Conservation (phyloP, 352 stramenopile species). For the Sclerospora graminicola region DNA sequence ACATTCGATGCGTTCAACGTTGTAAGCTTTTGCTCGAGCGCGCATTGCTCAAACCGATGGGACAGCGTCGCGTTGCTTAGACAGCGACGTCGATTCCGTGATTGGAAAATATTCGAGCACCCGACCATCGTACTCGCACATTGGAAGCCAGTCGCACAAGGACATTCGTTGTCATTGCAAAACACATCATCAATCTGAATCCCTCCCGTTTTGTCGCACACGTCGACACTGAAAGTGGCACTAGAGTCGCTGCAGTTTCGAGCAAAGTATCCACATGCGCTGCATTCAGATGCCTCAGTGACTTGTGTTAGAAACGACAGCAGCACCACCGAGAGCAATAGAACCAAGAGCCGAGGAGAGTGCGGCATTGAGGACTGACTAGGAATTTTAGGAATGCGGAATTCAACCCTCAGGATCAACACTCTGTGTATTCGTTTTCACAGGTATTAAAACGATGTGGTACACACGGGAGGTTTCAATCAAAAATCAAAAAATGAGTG, state of each 20-base stretch:
- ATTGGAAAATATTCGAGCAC: conserved; percentile 61
- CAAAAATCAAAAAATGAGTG: background rate
- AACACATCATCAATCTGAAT: conserved; percentile 82
- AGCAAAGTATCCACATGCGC: conserved; percentile 48
- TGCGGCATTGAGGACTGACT: conserved; percentile 1
- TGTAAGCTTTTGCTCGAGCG: conserved; percentile 34
- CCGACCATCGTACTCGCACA: conserved; percentile 62
- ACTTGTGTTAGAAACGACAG: conserved; percentile 7
- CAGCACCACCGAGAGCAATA: conserved; percentile 12
- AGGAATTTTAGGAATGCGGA: background rate
- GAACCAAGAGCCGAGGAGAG: conserved; percentile 9
- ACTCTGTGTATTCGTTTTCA: conserved; percentile 9
- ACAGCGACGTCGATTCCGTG: conserved; percentile 57
- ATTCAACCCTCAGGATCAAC: too few species aligned
- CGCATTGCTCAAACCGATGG: conserved; percentile 43
- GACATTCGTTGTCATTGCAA: conserved; percentile 49
- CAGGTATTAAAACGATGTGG: conserved; percentile 2
- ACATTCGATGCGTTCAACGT: conserved; percentile 39
- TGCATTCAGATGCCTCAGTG: conserved; percentile 29
- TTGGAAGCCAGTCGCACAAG: conserved; percentile 32
- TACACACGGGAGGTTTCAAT: background rate
- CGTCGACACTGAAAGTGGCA: conserved; percentile 10
- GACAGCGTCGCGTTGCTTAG: conserved; percentile 35
- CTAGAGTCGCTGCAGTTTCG: conserved; percentile 42
- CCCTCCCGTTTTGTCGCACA: conserved; percentile 41